Conservation (phyloP, 1,284 basidiomycete species). For the Volvariella surrecta region DNA sequence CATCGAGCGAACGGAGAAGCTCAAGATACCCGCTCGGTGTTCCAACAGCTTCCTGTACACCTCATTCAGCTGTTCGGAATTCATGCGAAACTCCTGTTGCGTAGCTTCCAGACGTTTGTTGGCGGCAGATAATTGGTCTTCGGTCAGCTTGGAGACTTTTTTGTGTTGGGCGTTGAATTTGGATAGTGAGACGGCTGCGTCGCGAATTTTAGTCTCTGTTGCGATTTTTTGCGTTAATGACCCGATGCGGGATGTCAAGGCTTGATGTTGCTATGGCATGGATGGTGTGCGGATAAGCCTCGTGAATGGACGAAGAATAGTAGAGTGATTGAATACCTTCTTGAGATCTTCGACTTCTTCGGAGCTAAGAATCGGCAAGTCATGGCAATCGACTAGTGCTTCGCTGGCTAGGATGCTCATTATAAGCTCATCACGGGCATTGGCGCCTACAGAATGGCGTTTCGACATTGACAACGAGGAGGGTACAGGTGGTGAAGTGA, state of each 20-base stretch:
- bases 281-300: slow-evolving; percentile 3
- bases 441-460: slow-evolving; percentile 33
- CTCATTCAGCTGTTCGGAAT: slow-evolving; percentile 55
- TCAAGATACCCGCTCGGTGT: slow-evolving; percentile 73
- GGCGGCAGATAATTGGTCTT: slow-evolving; percentile 60
- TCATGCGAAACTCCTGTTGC: slow-evolving; percentile 60
- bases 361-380: slow-evolving; percentile 65
- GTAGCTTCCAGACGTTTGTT: slow-evolving; percentile 57
- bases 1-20: slow-evolving; percentile 55
- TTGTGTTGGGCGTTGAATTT: slow-evolving; percentile 57
- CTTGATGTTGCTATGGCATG: slow-evolving; percentile 52
- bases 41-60: slow-evolving; percentile 57
- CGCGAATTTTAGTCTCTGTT: slow-evolving; percentile 74
- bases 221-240: slow-evolving; percentile 62
- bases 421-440: slow-evolving; percentile 69
- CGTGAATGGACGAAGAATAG: not conserved
- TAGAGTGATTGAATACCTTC: slow-evolving; percentile 59
- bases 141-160: slow-evolving; percentile 55
- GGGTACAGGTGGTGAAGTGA: slow-evolving; percentile 13
- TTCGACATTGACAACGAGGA: slow-evolving; percentile 17
- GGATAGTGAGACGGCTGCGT: slow-evolving; percentile 63
- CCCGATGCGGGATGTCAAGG: slow-evolving; percentile 50
- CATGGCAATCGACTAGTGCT: slow-evolving; percentile 75
- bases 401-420: slow-evolving; percentile 81
- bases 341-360: slow-evolving; percentile 90